Evolutionary conservation across 345 rosid genomes (phyloP).

Genomic region (Populus nigra): DNA sequence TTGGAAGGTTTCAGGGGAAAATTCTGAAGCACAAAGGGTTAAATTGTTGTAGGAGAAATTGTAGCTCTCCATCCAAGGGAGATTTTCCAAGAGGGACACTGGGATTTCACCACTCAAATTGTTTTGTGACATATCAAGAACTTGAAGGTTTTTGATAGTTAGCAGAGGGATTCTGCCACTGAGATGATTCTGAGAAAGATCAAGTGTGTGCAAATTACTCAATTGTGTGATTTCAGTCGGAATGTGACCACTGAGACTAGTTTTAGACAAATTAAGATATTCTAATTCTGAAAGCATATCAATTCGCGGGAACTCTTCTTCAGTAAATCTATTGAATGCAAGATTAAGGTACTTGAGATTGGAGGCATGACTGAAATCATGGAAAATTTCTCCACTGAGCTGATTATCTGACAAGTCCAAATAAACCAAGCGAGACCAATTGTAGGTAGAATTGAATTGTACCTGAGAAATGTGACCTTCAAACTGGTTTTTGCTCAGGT

Average conservation of each 20-base stretch:
- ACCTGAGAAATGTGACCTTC: conserved; percentile 83
- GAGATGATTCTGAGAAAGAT: conserved; percentile 74
- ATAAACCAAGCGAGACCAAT: conserved; percentile 57
- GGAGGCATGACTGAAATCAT: conserved; percentile 41
- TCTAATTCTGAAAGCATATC: conserved; percentile 49
- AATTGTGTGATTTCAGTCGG: conserved; percentile 52
- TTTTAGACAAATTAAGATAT: conserved; percentile 74
- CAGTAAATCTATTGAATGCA: conserved; percentile 68
- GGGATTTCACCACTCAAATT: conserved; percentile 85
- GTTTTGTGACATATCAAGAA: conserved; percentile 73
- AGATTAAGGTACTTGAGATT: conserved; percentile 74
- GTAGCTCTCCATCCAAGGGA: conserved; percentile 60
- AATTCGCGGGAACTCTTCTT: conserved; percentile 54
- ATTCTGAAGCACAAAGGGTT: conserved; percentile 57
- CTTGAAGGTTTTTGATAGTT: conserved; percentile 43
- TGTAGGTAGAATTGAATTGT: conserved; percentile 55
- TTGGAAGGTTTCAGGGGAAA: conserved; percentile 43
- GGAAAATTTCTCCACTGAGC: conserved; percentile 65
- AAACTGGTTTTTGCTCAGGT: conserved; percentile 76
- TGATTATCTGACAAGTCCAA: conserved; percentile 88
- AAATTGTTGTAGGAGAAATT: conserved; percentile 91
- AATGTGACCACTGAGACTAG: conserved; percentile 60
- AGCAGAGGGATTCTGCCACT: conserved; percentile 55
- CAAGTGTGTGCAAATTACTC: conserved; percentile 53
- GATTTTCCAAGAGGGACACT: conserved; percentile 44